These are phyloP conservation scores for Sporothrix humicola DNA, from an alignment of 2,329 filamentous ascomycete genomes.

Conservation along the genomic window DNA sequence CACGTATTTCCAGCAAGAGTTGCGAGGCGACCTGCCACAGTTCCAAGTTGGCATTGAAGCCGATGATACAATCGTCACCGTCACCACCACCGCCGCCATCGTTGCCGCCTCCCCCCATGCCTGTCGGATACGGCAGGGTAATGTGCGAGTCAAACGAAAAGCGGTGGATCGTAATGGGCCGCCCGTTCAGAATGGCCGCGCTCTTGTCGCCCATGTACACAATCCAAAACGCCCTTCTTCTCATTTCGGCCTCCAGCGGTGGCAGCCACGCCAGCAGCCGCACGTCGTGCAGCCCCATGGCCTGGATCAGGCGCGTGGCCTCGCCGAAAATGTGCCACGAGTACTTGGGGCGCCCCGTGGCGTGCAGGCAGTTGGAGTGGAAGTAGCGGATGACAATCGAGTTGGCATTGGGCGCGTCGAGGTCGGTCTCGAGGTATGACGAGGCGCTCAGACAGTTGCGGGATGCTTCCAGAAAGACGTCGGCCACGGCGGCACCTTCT, in stretches of 20 bases:
- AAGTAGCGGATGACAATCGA: slow-evolving; percentile 53
- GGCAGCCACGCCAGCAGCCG: neutral
- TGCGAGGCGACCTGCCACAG: slow-evolving; percentile 7
- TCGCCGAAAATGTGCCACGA: slow-evolving; percentile 56
- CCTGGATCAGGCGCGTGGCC: slow-evolving; percentile 50
- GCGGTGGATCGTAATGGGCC: slow-evolving; percentile 53
- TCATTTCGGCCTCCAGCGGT: slow-evolving; percentile 43
- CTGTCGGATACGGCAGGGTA: neutral
- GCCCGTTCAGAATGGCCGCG: slow-evolving; percentile 49
- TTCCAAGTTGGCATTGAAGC: slow-evolving; percentile 1
- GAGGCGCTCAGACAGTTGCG: neutral
- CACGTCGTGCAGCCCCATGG: slow-evolving; percentile 50
- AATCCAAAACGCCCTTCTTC: slow-evolving; percentile 49
- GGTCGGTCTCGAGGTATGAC: slow-evolving; percentile 42
- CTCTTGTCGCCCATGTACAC: slow-evolving; percentile 51
- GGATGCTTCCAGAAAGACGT: neutral
- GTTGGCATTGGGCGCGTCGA: slow-evolving; percentile 51
- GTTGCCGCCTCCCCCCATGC: neutral
- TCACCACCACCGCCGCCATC: neutral
- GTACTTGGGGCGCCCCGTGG: slow-evolving; percentile 50
- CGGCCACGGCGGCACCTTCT: neutral
- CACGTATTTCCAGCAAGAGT: neutral
- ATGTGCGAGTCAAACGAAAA: slow-evolving; percentile 41
- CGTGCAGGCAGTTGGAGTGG: slow-evolving; percentile 54
- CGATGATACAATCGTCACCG: neutral